Conservation (phyloP, 768 basidiomycete species). For the Lenzites betulinus region DNA sequence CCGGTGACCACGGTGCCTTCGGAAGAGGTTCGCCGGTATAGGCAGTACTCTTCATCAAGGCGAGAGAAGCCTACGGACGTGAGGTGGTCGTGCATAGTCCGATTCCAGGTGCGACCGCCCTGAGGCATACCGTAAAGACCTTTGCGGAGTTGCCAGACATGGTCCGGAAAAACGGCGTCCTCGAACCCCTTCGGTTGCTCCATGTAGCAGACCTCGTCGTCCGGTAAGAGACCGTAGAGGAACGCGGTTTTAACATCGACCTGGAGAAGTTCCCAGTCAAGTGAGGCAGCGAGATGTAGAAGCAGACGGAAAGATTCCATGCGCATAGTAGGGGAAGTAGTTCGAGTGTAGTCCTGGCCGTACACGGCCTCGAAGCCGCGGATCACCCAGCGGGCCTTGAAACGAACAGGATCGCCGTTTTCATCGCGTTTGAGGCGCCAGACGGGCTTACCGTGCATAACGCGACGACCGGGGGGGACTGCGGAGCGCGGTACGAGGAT, state of each 20-base stretch:
- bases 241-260: conserved; percentile 45
- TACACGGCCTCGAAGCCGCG: conserved; percentile 44
- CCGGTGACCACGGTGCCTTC: conserved; percentile 18
- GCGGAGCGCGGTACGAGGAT: conserved; percentile 26
- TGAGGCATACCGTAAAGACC: conserved; percentile 27
- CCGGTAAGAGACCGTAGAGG: conserved; percentile 34
- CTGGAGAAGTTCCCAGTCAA: conserved; percentile 41
- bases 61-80: conserved; percentile 18
- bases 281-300: conserved; percentile 36
- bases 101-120: conserved; percentile 20
- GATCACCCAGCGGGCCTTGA: conserved; percentile 44
- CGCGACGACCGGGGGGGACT: conserved; percentile 3
- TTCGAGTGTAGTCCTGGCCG: conserved; percentile 45
- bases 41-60: conserved; percentile 17
- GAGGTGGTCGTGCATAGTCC: conserved; percentile 6
- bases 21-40: conserved; percentile 9
- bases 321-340: conserved; percentile 42
- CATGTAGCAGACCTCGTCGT: conserved; percentile 38
- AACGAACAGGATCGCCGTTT: conserved; percentile 19
- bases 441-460: conserved; percentile 27
- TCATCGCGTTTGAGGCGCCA: conserved; percentile 30
- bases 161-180: neutral
- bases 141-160: conserved; percentile 17
- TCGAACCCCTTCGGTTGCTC: conserved; percentile 34
- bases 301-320: conserved; percentile 42